Base-by-base conservation (phyloP, 352 stramenopile species). In the Peronospora tabacina region DNA sequence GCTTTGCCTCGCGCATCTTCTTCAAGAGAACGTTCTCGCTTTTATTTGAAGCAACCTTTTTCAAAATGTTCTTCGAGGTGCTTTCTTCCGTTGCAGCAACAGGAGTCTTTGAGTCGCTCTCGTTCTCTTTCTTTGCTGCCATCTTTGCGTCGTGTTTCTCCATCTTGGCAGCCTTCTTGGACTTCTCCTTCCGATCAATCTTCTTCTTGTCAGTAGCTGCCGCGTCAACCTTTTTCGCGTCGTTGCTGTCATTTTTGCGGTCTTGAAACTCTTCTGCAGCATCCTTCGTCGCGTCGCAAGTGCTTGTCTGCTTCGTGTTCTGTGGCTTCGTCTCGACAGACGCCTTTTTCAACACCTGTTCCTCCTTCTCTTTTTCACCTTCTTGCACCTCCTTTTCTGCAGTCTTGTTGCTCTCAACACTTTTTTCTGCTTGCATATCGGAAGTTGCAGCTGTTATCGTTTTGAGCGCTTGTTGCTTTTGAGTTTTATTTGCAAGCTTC, bases 1-100 rank as follows among this genome's bases (percentile, higher is more conserved):
- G 52, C 38, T 67, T 67, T n/a, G 53, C 58, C 7, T 58, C 62
- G 38, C 55, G 46, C 62, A 71, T 71, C 26, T 65, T 54, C 30
- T 65, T 55, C 30, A 71, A 19, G 0, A 71, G 32, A 47, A 40
- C 58, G 39, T 71, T 71, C 19, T 43, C 53, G 22, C 62, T 71
- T 32, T 65, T 71, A 33, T 61, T 67, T 11, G 53, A 26, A 11
- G 11, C n/a, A 22, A 24, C 17, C 44, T 67, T 65, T 36, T 66
- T 64, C 9, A 44, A 8, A 2, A 29, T 44, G 5, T 48, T 65
- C 33, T 46, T 56, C 3, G n/a, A 17, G 2, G 28, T 11, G 7
- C 42, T 10, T 22, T 57, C 29, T 15, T 58, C 41, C 16, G 52
- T 51, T 2, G 35, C 42, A 22, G n/a, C 38, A 28, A 13, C 29